Evolutionary conservation across 2,329 filamentous ascomycete species (phyloP).

Genomic region (Fusarium proliferatum): DNA sequence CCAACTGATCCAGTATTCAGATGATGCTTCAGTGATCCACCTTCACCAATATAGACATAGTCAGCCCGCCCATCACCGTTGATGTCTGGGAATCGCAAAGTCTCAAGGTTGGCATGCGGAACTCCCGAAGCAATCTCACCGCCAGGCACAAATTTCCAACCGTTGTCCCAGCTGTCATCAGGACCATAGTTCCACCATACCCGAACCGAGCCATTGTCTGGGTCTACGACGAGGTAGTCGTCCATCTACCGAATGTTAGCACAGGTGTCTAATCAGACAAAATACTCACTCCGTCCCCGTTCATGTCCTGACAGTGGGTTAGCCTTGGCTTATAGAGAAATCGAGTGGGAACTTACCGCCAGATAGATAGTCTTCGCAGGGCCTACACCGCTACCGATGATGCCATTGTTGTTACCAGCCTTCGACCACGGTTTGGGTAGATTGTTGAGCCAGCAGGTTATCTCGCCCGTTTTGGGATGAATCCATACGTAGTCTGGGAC

Average conservation of each 20-base stretch:
- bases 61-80: conserved; percentile 44
- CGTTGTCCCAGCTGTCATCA: neutral
- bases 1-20: conserved; percentile 32
- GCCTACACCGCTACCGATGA: conserved; percentile 2
- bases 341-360: neutral
- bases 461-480: neutral
- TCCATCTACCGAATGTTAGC: neutral
- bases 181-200: conserved; percentile 17
- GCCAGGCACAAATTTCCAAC: conserved; percentile 23
- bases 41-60: conserved; percentile 40
- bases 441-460: conserved; percentile 13
- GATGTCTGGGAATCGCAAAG: conserved; percentile 41
- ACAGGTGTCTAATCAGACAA: neutral
- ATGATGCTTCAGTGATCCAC: conserved; percentile 32
- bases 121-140: conserved; percentile 40
- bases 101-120: conserved; percentile 39
- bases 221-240: conserved; percentile 7
- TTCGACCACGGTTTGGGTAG: neutral
- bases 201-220: neutral
- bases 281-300: neutral
- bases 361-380: conserved; percentile 6
- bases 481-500: conserved; percentile 11
- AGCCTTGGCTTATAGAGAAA: accelerated
- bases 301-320: neutral
- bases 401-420: conserved; percentile 4